Evolutionary conservation across 805 yeast species (phyloP).

Genomic region (Kockiozyma suomiensis): DNA sequence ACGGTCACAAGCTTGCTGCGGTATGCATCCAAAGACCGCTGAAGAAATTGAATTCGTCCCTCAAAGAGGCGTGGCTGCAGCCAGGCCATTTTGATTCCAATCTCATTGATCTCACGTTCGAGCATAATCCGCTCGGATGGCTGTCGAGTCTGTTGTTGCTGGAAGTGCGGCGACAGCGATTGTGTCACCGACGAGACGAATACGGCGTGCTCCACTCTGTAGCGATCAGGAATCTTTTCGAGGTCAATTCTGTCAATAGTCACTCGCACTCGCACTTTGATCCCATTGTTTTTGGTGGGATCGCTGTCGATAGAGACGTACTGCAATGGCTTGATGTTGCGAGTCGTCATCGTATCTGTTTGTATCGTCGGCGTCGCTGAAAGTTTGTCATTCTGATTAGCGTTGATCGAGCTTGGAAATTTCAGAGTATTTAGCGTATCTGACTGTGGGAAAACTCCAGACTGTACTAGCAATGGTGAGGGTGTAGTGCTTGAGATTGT

Average conservation of each 20-base stretch:
- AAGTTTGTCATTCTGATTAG: not conserved
- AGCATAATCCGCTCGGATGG: not conserved
- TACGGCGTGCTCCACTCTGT: constrained; percentile 28
- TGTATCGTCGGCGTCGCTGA: not conserved
- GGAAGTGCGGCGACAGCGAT: constrained; percentile 29
- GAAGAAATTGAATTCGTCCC: constrained; percentile 23
- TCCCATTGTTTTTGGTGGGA: not conserved
- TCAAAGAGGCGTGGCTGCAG: constrained; percentile 30
- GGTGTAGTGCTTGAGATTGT: not conserved
- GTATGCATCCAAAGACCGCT: constrained; percentile 26
- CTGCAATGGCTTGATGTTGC: not conserved
- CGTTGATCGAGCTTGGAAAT: constrained; percentile 7
- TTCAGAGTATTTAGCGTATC: constrained; percentile 2
- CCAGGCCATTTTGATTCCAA: constrained; percentile 32
- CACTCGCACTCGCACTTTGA: constrained; percentile 23
- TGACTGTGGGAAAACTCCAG: not conserved
- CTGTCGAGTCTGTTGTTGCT: not conserved
- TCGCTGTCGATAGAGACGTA: constrained; percentile 17
- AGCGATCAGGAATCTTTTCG: constrained; percentile 25
- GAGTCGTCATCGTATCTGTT: not conserved
- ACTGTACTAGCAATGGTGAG: not conserved
- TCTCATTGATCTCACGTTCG: constrained; percentile 22
- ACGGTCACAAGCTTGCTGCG: constrained; percentile 19
- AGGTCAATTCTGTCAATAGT: constrained; percentile 15
- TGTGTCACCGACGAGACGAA: constrained; percentile 18